phyloP scores from a whole-genome alignment of 495 filamentous ascomycete genomes.

The Penicillium turbatum region DNA sequence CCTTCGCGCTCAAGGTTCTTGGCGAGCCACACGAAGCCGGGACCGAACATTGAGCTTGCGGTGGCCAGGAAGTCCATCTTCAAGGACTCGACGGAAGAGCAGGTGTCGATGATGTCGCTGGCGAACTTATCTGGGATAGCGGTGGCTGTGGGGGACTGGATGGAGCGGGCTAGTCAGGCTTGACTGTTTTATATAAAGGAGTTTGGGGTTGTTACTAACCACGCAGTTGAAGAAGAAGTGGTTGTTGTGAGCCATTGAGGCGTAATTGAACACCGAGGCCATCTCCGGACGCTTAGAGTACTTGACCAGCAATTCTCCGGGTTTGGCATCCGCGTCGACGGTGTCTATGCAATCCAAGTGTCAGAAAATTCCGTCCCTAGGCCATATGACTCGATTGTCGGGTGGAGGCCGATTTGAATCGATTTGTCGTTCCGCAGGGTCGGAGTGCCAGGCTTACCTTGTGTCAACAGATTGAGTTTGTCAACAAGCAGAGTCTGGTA shows the following conservation, averaged over 20 bases:
- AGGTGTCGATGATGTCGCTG: conserved; percentile 55
- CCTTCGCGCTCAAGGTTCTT: conserved; percentile 45
- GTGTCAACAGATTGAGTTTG: conserved; percentile 68
- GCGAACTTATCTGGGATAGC: conserved; percentile 49
- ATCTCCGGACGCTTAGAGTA: conserved; percentile 71
- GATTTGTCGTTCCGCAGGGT: conserved; percentile 6
- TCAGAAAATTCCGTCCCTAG: neutral
- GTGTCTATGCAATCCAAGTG: conserved; percentile 37
- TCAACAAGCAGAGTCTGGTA: conserved; percentile 72
- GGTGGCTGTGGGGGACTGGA: conserved; percentile 44
- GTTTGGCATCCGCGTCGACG: conserved; percentile 50
- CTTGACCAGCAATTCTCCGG: conserved; percentile 65
- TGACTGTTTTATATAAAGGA: neutral
- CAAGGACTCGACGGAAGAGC: conserved; percentile 77
- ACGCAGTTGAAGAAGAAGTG: conserved; percentile 84
- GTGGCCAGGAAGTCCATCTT: conserved; percentile 73
- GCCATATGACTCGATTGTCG: neutral
- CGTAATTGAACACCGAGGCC: conserved; percentile 87
- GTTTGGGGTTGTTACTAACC: conserved; percentile 33
- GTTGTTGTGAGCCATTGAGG: conserved; percentile 95
- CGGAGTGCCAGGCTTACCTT: conserved; percentile 51
- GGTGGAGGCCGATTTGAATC: neutral
- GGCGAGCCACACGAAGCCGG: conserved; percentile 95
- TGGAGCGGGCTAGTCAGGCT: conserved; percentile 4
- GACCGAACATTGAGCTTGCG: conserved; percentile 89